A percentile compares a stretch with the other conserved stretches of the same genome.
Evolutionary conservation across 345 rosid species (phyloP).

Genomic region (Eucalyptus sp.): DNA sequence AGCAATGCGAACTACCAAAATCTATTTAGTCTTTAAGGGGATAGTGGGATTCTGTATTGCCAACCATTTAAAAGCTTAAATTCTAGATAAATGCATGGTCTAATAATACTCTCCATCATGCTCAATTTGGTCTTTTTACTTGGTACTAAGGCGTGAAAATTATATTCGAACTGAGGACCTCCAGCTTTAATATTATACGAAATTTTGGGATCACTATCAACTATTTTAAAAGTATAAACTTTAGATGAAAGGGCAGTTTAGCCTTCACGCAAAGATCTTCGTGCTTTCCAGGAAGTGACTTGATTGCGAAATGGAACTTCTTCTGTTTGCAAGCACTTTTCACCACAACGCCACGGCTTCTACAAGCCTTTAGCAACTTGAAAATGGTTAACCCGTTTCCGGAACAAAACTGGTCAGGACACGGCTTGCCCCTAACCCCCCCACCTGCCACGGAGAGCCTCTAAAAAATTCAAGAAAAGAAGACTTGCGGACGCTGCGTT

Average conservation of each 20-base stretch:
- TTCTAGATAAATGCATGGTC: too few relatives aligned
- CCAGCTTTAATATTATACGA: fast-evolving
- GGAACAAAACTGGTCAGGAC: background rate
- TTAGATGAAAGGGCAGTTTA: too few relatives aligned
- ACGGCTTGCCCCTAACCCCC: background rate
- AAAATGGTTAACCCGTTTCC: background rate
- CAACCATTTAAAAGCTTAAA: too few relatives aligned
- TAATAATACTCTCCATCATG: too few relatives aligned
- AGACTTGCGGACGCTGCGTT: background rate
- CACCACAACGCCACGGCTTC: background rate
- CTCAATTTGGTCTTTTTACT: too few relatives aligned
- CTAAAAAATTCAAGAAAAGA: background rate
- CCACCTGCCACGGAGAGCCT: background rate
- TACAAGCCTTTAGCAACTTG: background rate
- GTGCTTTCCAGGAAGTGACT: background rate
- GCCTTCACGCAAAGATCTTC: background rate
- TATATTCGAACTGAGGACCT: fast-evolving
- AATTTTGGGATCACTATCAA: too few relatives aligned
- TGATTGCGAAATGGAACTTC: background rate
- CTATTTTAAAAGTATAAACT: too few relatives aligned
- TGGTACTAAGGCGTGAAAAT: too few relatives aligned
- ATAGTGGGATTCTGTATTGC: too few relatives aligned
- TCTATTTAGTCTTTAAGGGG: too few relatives aligned
- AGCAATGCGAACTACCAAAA: background rate
- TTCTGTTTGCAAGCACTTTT: background rate